Percentiles rank a stretch among this genome's conserved stretches.
Evolutionary conservation across 345 rosid genomes (phyloP).

Genomic region (Lagerstroemia speciosa): DNA sequence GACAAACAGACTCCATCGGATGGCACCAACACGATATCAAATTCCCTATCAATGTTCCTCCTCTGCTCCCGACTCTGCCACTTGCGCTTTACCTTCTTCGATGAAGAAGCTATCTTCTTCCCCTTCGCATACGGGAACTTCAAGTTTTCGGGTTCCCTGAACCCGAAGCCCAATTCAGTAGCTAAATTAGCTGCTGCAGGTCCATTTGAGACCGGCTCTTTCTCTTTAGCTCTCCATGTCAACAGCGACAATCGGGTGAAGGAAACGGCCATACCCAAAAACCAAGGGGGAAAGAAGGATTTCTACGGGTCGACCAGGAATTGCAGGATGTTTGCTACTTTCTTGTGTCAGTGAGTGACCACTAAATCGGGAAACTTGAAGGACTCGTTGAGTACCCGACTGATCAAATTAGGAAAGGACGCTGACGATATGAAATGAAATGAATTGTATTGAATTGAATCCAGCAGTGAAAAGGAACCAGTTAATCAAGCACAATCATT

Average conservation of each 20-base stretch:
- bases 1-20: conserved; percentile 38
- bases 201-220: conserved; percentile 38
- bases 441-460: background rate
- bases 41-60: conserved; percentile 25
- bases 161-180: conserved; percentile 21
- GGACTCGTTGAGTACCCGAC: background rate
- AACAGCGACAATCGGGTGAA: conserved; percentile 45
- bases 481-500: background rate
- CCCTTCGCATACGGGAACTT: conserved; percentile 24
- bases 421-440: background rate
- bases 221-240: conserved; percentile 42
- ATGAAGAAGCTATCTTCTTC: conserved; percentile 24
- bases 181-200: conserved; percentile 26
- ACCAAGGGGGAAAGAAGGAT: background rate
- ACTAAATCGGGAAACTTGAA: conserved; percentile 1
- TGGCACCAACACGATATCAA: conserved; percentile 46
- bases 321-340: background rate
- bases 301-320: background rate
- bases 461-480: background rate
- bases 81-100: conserved; percentile 33
- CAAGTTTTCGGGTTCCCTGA: conserved; percentile 28
- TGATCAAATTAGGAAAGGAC: background rate
- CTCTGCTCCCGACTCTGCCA: conserved; percentile 41
- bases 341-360: background rate
- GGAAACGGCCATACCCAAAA: conserved; percentile 34